Evolutionary conservation across 2,329 filamentous ascomycete genomes (phyloP).

Genomic region (Hymenoscyphus fructigenus): DNA sequence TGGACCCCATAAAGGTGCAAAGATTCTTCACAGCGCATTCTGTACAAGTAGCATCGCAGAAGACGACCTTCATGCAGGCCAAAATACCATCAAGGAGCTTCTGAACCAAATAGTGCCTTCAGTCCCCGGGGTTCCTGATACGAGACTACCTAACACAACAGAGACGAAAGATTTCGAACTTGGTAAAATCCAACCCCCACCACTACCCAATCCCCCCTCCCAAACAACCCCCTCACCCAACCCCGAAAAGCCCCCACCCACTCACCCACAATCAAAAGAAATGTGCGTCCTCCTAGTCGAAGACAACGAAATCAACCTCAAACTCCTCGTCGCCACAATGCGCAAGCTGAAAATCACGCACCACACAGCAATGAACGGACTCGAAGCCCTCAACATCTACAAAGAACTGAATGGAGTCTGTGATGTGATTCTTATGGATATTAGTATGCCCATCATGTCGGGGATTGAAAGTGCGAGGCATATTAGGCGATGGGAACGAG

Average conservation of each 20-base stretch:
- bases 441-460: slow-evolving; percentile 57
- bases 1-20: slow-evolving; percentile 33
- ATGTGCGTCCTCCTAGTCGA: slow-evolving; percentile 41
- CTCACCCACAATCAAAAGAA: slow-evolving; percentile 13
- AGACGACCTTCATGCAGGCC: background rate
- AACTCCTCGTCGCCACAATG: slow-evolving; percentile 36
- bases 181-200: background rate
- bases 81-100: background rate
- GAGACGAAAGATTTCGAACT: slow-evolving; percentile 17
- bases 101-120: background rate
- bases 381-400: slow-evolving; percentile 45
- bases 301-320: slow-evolving; percentile 44
- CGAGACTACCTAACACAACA: background rate
- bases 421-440: slow-evolving; percentile 52
- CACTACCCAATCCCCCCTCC: background rate
- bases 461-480: slow-evolving; percentile 47
- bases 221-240: background rate
- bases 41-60: slow-evolving; percentile 7
- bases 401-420: slow-evolving; percentile 35
- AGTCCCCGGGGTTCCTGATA: background rate
- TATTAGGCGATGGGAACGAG: slow-evolving; percentile 49
- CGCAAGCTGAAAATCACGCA: slow-evolving; percentile 36
- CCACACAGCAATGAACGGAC: slow-evolving; percentile 45
- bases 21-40: slow-evolving; percentile 29
- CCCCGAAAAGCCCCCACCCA: background rate